Base-by-base conservation (phyloP, 1,139 yeast species). In the Suhomyces guaymorum region DNA sequence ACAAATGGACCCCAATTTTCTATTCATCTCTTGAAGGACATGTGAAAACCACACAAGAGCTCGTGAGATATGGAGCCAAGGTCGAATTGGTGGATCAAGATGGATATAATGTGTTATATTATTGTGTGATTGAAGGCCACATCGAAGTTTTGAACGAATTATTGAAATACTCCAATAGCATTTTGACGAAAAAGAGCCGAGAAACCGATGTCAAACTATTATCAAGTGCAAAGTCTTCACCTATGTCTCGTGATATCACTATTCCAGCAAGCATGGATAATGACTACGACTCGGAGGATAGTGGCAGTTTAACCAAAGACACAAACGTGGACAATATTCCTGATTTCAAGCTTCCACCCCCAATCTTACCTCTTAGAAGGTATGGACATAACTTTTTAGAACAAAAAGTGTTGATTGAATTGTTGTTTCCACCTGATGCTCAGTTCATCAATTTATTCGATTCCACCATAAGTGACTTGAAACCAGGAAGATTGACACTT, bases 321-420 rank as follows among this genome's bases (percentile, higher is more conserved):
- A 57, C 57, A 25, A 78, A 72, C 36, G 63, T 74, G 3, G 95
- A 87, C 48, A 74, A 81, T 15, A 90, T 92, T 32, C 98, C 98
- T 0, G 96, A 88, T 50, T 72, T 92, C 39, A 80, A 89, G 22
- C 70, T 92, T 38, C 98, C 98, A 1, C 98, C 98, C 1, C 98
- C 98, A 8, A 88, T 92, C 35, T 78, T 92, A 32, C 98, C 98
- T 0, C 67, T 92, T 37, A 74, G 97, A 51, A 75, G 95, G 47
- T 92, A 92, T 54, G 98, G 98, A 7, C 98, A 92, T 62, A 92
- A 89, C 59, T 92, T 89, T 63, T 66, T 92, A 52, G 97, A 92
- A 52, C 87, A 83, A 54, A 88, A 86, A 52, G 88, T 87, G 3
- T 79, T 89, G 46, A 75, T 92, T 23, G 95, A 90, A 54, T 64